Evolutionary conservation across 1,284 basidiomycete species (phyloP).

Genomic region (Coniophora puteana): DNA sequence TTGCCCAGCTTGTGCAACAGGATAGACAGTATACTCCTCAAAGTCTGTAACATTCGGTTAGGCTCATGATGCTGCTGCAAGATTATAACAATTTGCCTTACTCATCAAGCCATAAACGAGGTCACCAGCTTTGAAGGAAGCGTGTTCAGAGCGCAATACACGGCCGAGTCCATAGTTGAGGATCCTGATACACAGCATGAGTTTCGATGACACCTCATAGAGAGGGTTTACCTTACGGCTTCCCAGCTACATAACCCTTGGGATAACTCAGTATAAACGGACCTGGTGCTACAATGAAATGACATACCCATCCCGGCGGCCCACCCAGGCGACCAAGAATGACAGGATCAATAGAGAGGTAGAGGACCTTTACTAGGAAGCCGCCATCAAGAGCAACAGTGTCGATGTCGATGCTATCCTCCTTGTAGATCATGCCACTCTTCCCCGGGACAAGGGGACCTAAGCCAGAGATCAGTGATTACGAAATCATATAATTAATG

Average conservation of each 20-base stretch:
- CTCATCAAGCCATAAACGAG: too few relatives aligned
- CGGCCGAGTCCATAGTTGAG: neutral
- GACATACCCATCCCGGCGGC: too few relatives aligned
- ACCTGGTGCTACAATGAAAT: neutral
- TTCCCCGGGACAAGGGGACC: constrained; percentile 22
- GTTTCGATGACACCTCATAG: too few relatives aligned
- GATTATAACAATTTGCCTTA: too few relatives aligned
- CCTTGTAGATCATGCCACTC: constrained; percentile 23
- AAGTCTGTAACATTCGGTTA: constrained; percentile 2
- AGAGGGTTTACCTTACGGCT: constrained; percentile 33
- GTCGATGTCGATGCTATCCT: constrained; percentile 36
- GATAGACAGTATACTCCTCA: neutral
- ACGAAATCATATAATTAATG: constrained; percentile 17
- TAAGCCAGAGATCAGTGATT: constrained; percentile 3
- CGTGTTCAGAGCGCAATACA: neutral
- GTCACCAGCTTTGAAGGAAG: neutral
- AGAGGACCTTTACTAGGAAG: constrained; percentile 34
- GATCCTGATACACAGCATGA: constrained; percentile 18
- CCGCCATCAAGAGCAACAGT: constrained; percentile 33
- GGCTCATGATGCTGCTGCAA: too few relatives aligned
- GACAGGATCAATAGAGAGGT: constrained; percentile 38
- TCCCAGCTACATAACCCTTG: constrained; percentile 23
- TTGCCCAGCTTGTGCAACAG: neutral
- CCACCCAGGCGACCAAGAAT: constrained; percentile 29
- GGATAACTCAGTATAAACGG: neutral